These are phyloP conservation scores for Lentinula detonsa DNA, from an alignment of 768 basidiomycete genomes.

Conservation along the genomic window DNA sequence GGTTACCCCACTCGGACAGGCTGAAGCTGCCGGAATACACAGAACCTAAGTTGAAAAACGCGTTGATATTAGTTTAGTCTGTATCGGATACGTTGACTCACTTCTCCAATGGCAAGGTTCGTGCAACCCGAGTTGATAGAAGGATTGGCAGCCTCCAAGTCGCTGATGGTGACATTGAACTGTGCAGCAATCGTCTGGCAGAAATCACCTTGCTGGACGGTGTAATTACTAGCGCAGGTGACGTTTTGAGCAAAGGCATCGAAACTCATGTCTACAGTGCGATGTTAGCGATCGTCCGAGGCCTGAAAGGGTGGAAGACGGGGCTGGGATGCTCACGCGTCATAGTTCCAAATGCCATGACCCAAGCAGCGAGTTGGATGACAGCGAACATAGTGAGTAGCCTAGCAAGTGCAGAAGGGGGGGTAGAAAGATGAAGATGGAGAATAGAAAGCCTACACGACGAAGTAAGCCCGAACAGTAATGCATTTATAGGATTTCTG, in stretches of 20 bases:
- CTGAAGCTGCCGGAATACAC: neutral
- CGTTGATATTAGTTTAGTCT: neutral
- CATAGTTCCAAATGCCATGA: neutral
- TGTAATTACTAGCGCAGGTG: neutral
- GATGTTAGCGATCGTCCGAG: neutral
- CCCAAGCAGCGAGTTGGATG: neutral
- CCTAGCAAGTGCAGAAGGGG: neutral
- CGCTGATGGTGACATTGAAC: constrained; percentile 1
- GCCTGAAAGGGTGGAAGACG: too few relatives aligned
- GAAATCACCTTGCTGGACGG: constrained; percentile 1
- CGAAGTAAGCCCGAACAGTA: neutral
- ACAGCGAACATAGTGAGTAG: neutral
- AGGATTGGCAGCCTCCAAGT: constrained; percentile 2
- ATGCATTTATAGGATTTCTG: neutral
- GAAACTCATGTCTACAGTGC: neutral
- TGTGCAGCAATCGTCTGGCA: neutral
- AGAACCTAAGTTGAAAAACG: neutral
- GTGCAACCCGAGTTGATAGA: neutral
- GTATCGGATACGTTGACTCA: neutral
- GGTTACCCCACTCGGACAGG: neutral
- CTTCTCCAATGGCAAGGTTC: neutral
- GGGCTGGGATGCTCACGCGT: neutral
- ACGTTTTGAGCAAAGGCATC: neutral
- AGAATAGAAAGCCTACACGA: neutral
- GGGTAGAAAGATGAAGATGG: neutral